Base-by-base conservation (phyloP, 1,284 basidiomycete genomes). In the Tilletia caries region DNA sequence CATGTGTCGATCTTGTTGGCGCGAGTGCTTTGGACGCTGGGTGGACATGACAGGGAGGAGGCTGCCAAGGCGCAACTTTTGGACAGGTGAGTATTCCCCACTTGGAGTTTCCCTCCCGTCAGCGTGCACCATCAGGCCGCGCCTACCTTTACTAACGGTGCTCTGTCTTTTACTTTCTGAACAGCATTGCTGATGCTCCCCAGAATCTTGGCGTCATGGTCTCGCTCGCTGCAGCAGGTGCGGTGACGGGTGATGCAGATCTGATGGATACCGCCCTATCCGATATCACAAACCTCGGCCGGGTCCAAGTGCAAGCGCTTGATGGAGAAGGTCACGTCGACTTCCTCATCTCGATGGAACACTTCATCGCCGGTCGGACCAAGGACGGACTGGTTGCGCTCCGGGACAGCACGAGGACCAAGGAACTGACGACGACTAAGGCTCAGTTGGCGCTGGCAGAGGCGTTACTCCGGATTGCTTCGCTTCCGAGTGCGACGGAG, bases 211-310 rank as follows among this genome's bases (percentile, higher is more conserved):
- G 88, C 69, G 92, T 92, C 1, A 91, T 96, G 79, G 90, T 90
- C 52, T 88, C 90, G 0, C 87, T 97, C 0, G 91, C 91, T 0
- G 92, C 91, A 1, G 92, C 95, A 87, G 94, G 91, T 10, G 89
- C 93, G 68, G 84, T 92, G 27, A 90, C 89, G 0, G 86, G 87
- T 32, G 94, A 96, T 79, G 88, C 90, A 29, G 88, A 88, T 66
- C 87, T 96, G 23, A 87, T 95, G 18, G 92, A 95, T 79, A 94
- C 94, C 0, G 91, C 93, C 0, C 85, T 95, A 10, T 89, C 91
- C 0, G 94, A 96, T 80, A 88, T 95, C 23, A 85, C 4, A 34
- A 1, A 46, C 12, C 54, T 60, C 54, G 29, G 54, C 10, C 54
- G 27, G 15, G 27, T 8, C 15, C 54, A 32, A 25, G 32, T 60